phyloP scores from a whole-genome alignment of 129 eudicot genomes.

The Artemisia annua region DNA sequence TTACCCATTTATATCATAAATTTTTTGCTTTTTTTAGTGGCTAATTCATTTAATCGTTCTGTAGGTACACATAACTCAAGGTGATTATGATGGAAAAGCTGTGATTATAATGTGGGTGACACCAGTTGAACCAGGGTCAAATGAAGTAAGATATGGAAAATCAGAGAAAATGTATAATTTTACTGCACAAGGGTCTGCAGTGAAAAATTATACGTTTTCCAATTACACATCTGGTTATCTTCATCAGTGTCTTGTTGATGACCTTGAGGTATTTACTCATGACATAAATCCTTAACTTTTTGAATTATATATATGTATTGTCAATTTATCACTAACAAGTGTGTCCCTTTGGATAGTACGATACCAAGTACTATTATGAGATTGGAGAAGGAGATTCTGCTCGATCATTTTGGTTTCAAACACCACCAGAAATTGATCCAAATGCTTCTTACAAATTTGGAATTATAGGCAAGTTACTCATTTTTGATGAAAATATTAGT shows the following conservation, averaged over 20 bases:
- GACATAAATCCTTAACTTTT: background rate
- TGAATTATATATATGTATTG: background rate
- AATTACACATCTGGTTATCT: slow-evolving; percentile 84
- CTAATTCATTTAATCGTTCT: slow-evolving; percentile 11
- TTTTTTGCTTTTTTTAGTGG: background rate
- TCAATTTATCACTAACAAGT: background rate
- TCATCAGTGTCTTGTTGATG: slow-evolving; percentile 66
- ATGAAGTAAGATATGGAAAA: slow-evolving; percentile 71
- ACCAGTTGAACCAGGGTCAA: slow-evolving; percentile 78
- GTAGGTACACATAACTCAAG: slow-evolving; percentile 97
- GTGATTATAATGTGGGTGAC: slow-evolving; percentile 91
- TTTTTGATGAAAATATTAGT: slow-evolving; percentile 13
- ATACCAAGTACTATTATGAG: too few relatives aligned
- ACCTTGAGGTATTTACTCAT: slow-evolving; percentile 62
- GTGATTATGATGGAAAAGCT: slow-evolving; percentile 96
- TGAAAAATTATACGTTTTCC: slow-evolving; percentile 69
- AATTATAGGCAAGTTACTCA: background rate
- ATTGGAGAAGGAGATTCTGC: too few relatives aligned
- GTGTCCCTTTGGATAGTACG: slow-evolving; percentile 33
- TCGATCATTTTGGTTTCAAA: too few relatives aligned
- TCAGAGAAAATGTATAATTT: slow-evolving; percentile 66
- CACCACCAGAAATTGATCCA: too few relatives aligned
- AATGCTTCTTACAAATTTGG: too few relatives aligned
- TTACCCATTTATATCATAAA: too few relatives aligned
- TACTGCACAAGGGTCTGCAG: slow-evolving; percentile 53